Conservation (phyloP, 768 basidiomycete genomes). For the Xerocomellus chrysenteron region DNA sequence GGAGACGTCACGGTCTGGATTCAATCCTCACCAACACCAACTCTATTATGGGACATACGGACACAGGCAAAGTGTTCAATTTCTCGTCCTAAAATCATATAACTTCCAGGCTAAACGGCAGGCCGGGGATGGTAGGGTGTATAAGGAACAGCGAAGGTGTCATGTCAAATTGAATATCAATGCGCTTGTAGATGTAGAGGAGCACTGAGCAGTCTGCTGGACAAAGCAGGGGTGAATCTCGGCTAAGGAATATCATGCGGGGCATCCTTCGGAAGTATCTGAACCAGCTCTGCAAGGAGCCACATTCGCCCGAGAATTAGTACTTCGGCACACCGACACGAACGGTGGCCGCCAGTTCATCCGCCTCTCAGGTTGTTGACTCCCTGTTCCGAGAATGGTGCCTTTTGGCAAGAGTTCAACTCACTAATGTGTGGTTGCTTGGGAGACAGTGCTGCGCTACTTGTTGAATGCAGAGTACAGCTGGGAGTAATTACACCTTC, state of each 20-base stretch:
- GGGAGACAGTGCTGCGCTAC: background rate
- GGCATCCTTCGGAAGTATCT: background rate
- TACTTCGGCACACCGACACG: no score
- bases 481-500: constrained; percentile 2
- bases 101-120: background rate
- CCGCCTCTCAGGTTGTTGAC: background rate
- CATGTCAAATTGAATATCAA: no score
- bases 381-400: background rate
- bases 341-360: background rate
- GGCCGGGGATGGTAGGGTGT: background rate
- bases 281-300: background rate
- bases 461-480: constrained; percentile 6
- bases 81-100: background rate
- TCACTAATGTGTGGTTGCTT: background rate
- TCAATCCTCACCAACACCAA: background rate
- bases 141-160: no score
- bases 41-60: background rate
- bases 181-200: background rate
- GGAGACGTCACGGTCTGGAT: background rate
- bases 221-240: background rate
- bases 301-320: background rate
- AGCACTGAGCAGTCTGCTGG: background rate
- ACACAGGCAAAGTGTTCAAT: background rate
- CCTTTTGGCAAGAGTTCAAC: background rate
- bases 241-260: background rate